These are phyloP conservation scores for Thelephora terrestris DNA, from an alignment of 1,284 basidiomycete species.

Conservation along the genomic window DNA sequence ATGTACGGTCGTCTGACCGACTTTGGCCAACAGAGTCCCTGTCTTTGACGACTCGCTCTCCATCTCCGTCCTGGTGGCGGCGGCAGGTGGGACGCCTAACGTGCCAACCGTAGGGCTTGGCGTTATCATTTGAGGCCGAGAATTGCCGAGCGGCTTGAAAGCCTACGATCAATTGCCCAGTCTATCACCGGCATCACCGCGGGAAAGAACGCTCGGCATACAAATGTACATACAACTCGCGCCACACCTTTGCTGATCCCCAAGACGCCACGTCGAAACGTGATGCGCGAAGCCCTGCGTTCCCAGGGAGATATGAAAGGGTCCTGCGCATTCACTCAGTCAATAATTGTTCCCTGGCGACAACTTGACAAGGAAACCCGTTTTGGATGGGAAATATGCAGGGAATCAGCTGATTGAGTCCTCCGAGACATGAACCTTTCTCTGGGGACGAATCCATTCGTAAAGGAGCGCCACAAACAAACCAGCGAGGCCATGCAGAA, in stretches of 20 bases:
- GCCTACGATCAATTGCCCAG: constrained; percentile 8
- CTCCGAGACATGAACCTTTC: constrained; percentile 72
- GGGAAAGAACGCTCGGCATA: constrained; percentile 80
- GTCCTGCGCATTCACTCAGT: too few relatives aligned
- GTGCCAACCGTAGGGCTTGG: constrained; percentile 53
- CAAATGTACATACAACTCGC: constrained; percentile 99
- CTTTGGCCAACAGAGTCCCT: constrained; percentile 56
- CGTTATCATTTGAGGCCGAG: constrained; percentile 35
- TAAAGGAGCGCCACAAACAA: constrained; percentile 97
- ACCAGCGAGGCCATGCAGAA: constrained; percentile 95
- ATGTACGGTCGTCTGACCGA: constrained; percentile 86
- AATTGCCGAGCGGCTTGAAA: constrained; percentile 19
- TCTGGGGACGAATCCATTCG: constrained; percentile 86
- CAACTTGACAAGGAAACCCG: constrained; percentile 24
- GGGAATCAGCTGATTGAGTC: constrained; percentile 99
- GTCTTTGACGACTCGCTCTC: constrained; percentile 17
- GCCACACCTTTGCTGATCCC: constrained; percentile 88
- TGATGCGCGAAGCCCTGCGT: constrained; percentile 89
- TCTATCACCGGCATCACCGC: constrained; percentile 20
- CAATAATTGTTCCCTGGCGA: neutral
- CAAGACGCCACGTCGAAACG: constrained; percentile 91
- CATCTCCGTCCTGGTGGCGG: constrained; percentile 13
- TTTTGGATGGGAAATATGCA: constrained; percentile 89
- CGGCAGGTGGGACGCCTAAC: constrained; percentile 30
- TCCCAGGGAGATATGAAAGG: constrained; percentile 89